phyloP scores from a whole-genome alignment of 1,139 yeast genomes.

The Chernovozyma sophiae-reginae region DNA sequence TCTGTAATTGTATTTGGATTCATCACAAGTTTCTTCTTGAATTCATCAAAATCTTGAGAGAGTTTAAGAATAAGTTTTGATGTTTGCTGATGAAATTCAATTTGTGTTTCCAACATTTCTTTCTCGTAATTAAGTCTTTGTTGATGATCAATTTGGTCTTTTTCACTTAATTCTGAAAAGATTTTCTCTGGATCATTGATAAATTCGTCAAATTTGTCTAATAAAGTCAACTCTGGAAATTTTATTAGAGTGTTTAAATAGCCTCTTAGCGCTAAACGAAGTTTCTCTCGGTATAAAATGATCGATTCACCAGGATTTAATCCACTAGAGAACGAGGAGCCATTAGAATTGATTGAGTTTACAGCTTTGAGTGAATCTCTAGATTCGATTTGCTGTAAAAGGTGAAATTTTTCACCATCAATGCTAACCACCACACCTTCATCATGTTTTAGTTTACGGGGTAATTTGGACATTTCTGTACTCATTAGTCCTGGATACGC shows the following conservation, averaged over 20 bases:
- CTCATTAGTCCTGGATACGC: slow-evolving; percentile 68
- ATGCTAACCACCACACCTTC: slow-evolving; percentile 15
- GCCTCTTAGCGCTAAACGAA: slow-evolving; percentile 72
- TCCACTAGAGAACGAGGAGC: slow-evolving; percentile 4
- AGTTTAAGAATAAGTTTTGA: slow-evolving; percentile 37
- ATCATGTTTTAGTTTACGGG: slow-evolving; percentile 45
- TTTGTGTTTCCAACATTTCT: slow-evolving; percentile 58
- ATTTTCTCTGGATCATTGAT: slow-evolving; percentile 30
- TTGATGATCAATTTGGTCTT: slow-evolving; percentile 52
- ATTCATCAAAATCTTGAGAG: slow-evolving; percentile 47
- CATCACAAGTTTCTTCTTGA: slow-evolving; percentile 48
- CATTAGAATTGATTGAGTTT: slow-evolving; percentile 1
- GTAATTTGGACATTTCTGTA: slow-evolving; percentile 54
- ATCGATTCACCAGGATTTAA: slow-evolving; percentile 4
- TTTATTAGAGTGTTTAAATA: slow-evolving; percentile 54
- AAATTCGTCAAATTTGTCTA: slow-evolving; percentile 50
- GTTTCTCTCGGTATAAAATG: slow-evolving; percentile 47
- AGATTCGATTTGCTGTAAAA: neutral
- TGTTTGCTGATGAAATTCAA: slow-evolving; percentile 70
- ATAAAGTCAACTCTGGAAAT: slow-evolving; percentile 53
- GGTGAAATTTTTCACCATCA: neutral
- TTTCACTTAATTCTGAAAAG: slow-evolving; percentile 26
- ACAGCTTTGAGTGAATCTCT: neutral
- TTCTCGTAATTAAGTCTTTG: slow-evolving; percentile 59
- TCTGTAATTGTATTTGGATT: slow-evolving; percentile 47